Conservation (phyloP, 2,329 filamentous ascomycete genomes). For the Venturia oleaginea region DNA sequence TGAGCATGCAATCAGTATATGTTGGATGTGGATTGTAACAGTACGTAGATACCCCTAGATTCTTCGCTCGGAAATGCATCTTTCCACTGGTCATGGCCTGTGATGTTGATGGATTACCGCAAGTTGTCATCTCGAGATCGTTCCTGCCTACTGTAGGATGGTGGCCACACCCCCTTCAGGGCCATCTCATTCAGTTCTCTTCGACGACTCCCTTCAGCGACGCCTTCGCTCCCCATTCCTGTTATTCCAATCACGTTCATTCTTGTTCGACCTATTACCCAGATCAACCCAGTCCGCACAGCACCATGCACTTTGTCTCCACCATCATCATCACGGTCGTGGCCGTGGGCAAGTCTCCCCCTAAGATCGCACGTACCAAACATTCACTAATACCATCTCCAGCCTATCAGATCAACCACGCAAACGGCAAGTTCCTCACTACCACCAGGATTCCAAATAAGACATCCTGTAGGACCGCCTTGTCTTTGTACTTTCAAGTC, state of each 20-base stretch:
- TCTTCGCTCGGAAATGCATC: neutral
- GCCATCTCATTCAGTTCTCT: neutral
- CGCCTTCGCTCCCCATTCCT: neutral
- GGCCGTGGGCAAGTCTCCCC: neutral
- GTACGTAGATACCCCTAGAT: conserved; percentile 2
- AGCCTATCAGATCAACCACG: neutral
- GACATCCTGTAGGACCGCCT: neutral
- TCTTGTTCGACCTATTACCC: neutral
- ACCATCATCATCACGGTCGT: neutral
- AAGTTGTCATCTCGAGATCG: neutral
- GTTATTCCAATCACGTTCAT: neutral
- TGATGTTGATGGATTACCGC: neutral
- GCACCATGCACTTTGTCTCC: neutral
- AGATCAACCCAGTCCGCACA: neutral
- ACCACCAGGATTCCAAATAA: neutral
- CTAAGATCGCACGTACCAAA: neutral
- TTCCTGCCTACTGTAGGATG: neutral
- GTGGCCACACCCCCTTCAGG: neutral
- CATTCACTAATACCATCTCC: neutral
- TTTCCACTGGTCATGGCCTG: neutral
- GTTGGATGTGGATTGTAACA: neutral
- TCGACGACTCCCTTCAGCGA: neutral
- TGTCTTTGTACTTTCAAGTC: neutral
- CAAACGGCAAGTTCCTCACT: neutral
- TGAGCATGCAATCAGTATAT: conserved; percentile 21